Conservation (phyloP, 805 yeast species). For the Kazachstania psychrophila region DNA sequence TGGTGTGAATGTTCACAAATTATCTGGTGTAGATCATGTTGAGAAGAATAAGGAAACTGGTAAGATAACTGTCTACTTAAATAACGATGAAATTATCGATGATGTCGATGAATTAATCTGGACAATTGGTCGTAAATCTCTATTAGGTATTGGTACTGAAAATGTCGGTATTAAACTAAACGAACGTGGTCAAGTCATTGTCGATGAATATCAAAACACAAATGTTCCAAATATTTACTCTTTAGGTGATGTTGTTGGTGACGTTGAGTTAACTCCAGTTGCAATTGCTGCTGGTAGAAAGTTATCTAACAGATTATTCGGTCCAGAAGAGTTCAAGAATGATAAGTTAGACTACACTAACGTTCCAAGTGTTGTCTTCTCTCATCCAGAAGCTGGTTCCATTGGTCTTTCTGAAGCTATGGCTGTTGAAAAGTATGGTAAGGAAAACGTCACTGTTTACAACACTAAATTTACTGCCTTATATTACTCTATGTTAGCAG, state of each 20-base stretch:
- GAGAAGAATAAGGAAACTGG: conserved; percentile 41
- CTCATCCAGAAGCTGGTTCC: conserved; percentile 96
- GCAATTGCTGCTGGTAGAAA: conserved; percentile 98
- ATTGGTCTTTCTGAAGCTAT: conserved; percentile 77
- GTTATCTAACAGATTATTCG: conserved; percentile 84
- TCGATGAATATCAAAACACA: conserved; percentile 84
- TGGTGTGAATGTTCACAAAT: conserved; percentile 76
- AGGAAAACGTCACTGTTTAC: conserved; percentile 71
- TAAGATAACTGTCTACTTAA: conserved; percentile 40
- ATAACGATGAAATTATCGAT: conserved; percentile 34
- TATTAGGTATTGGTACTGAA: conserved; percentile 66
- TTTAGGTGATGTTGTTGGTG: conserved; percentile 90
- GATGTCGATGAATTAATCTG: conserved; percentile 83
- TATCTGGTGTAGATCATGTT: conserved; percentile 41
- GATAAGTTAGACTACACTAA: conserved; percentile 79
- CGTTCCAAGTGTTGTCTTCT: conserved; percentile 92
- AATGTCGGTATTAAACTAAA: conserved; percentile 61
- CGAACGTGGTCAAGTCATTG: conserved; percentile 53
- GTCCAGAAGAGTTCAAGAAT: conserved; percentile 56
- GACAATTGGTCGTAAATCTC: conserved; percentile 88
- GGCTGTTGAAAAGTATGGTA: conserved; percentile 73
- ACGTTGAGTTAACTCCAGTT: conserved; percentile 91
- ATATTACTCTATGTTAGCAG: conserved; percentile 82
- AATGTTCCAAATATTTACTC: conserved; percentile 64
- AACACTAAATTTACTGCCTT: conserved; percentile 77